phyloP scores from a whole-genome alignment of 352 stramenopile species.

The Pythium monospermum region DNA sequence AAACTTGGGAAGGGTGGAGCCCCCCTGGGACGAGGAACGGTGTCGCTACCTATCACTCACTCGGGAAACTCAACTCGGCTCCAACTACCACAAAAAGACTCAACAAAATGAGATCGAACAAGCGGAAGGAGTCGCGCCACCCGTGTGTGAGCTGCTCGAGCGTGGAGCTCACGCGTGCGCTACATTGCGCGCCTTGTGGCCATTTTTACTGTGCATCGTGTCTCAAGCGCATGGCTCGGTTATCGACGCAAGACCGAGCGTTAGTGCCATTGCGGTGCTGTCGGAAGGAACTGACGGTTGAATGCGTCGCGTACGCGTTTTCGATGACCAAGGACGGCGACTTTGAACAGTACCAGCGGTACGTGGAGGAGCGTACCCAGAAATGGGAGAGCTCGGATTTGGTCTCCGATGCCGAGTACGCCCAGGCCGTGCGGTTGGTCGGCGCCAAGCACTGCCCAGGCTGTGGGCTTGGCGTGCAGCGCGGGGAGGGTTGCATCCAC shows the following conservation, averaged over 20 bases:
- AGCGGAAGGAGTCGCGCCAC: conserved; percentile 2
- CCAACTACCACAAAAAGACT: neutral
- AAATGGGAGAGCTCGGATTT: conserved; percentile 57
- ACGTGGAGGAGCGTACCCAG: conserved; percentile 34
- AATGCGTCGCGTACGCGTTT: conserved; percentile 50
- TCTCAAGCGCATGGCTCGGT: conserved; percentile 48
- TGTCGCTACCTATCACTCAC: neutral
- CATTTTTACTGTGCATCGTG: conserved; percentile 57
- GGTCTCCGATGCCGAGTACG: conserved; percentile 59
- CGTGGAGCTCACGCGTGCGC: conserved; percentile 11
- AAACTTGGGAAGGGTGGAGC: neutral
- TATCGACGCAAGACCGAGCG: conserved; percentile 51
- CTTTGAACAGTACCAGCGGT: conserved; percentile 38
- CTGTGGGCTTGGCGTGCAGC: conserved; percentile 67
- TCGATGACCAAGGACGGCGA: conserved; percentile 8
- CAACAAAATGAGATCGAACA: conserved; percentile 1
- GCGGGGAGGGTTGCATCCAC: conserved; percentile 72
- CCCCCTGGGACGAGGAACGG: conserved; percentile 4
- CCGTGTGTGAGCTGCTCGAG: conserved; percentile 43
- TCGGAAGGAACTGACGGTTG: conserved; percentile 55
- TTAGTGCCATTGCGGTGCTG: conserved; percentile 70
- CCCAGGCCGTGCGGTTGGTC: conserved; percentile 28
- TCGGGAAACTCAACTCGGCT: too few relatives aligned
- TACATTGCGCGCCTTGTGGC: conserved; percentile 44
- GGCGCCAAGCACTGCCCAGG: conserved; percentile 71